phyloP scores from a whole-genome alignment of 257 asterid genomes.

The Solanum pinnatisectum region DNA sequence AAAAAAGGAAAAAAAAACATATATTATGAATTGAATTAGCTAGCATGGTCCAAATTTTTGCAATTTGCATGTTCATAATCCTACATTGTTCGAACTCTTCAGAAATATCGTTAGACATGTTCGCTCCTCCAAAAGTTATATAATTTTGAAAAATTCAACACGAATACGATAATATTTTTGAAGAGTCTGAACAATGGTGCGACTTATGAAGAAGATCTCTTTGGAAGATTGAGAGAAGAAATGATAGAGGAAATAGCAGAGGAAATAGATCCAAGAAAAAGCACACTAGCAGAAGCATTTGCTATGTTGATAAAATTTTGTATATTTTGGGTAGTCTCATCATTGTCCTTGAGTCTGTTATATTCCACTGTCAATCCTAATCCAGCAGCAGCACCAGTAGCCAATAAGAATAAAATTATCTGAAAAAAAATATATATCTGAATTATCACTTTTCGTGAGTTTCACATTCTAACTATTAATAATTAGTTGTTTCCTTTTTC shows the following conservation, averaged over 20 bases:
- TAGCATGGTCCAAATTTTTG: not conserved
- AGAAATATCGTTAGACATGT: not conserved
- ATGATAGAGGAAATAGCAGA: not conserved
- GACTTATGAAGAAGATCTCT: not conserved
- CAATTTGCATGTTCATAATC: not conserved
- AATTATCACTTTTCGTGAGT: too few species aligned
- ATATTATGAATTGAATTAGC: not conserved
- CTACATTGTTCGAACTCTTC: not conserved
- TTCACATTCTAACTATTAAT: too few species aligned
- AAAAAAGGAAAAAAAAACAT: not conserved
- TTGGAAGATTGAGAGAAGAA: not conserved
- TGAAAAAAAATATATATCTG: not conserved
- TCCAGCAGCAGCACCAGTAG: slow-evolving; percentile 1
- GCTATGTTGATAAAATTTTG: not conserved
- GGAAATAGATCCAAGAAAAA: not conserved
- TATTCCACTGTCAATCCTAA: not conserved
- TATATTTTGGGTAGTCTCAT: not conserved
- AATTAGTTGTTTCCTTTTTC: fast-evolving
- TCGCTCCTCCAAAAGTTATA: fast-evolving
- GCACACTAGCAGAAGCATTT: not conserved
- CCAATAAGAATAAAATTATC: not conserved
- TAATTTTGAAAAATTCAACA: not conserved
- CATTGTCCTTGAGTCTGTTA: not conserved
- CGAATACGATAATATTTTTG: not conserved
- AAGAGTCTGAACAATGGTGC: not conserved